Conservation (phyloP, 306 rosid species). For the Ceratonia siliqua region DNA sequence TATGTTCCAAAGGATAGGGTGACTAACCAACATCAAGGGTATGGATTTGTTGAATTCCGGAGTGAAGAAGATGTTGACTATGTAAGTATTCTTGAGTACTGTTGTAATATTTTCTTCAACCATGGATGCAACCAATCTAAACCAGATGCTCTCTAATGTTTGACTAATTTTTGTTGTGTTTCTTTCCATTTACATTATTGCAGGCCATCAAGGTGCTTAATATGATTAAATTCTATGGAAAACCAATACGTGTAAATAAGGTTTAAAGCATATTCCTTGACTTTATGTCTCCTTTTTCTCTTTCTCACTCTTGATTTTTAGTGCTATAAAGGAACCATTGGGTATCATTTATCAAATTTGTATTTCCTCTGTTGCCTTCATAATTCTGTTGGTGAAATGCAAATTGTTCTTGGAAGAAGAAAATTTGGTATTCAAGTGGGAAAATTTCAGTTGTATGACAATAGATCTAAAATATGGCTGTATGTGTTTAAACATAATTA, state of each 20-base stretch:
- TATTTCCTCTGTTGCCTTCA: not conserved
- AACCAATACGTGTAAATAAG: conserved; percentile 97
- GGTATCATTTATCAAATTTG: not conserved
- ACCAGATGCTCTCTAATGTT: not conserved
- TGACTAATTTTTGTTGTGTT: not conserved
- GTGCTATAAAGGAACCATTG: not conserved
- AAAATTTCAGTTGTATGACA: not conserved
- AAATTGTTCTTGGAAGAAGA: not conserved
- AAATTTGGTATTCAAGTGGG: not conserved
- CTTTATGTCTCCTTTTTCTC: not conserved
- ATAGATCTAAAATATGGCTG: not conserved
- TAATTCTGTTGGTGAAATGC: not conserved
- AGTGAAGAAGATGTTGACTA: conserved; percentile 98
- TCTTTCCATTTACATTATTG: conserved; percentile 12
- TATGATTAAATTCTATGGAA: conserved; percentile 95
- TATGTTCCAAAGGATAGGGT: conserved; percentile 98
- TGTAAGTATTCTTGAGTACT: conserved; percentile 43
- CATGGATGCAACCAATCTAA: not conserved
- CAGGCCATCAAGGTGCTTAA: conserved; percentile 97
- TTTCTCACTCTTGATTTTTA: not conserved
- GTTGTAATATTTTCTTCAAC: not conserved
- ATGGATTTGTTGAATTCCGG: conserved; percentile 93
- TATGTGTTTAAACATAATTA: not conserved
- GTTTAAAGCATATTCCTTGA: conserved; percentile 33
- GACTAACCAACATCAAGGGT: conserved; percentile 92